Evolutionary conservation across 1,284 basidiomycete genomes (phyloP).

Genomic region (Hemileia vastatrix): DNA sequence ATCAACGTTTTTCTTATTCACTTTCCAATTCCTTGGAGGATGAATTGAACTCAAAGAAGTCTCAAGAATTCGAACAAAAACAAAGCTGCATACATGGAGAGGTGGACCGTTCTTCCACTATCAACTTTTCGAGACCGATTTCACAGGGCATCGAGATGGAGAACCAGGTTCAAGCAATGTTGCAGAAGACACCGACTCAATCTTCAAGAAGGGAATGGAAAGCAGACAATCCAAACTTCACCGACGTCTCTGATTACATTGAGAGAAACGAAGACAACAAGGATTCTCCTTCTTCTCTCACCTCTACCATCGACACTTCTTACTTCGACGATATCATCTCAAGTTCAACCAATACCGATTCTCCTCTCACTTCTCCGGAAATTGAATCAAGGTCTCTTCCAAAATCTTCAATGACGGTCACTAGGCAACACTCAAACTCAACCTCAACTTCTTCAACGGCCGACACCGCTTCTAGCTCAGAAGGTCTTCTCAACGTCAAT

Average conservation of each 20-base stretch:
- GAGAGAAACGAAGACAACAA: neutral
- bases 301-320: neutral
- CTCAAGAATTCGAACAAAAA: neutral
- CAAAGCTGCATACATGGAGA: neutral
- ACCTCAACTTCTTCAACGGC: neutral
- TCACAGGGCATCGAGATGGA: neutral
- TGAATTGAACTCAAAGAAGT: neutral
- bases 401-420: neutral
- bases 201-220: neutral
- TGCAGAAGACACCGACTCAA: neutral
- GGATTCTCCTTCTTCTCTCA: neutral
- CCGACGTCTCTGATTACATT: neutral
- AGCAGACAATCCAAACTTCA: neutral
- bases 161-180: neutral
- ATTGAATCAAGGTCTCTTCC: neutral
- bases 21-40: too few relatives aligned
- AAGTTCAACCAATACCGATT: neutral
- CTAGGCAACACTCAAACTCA: neutral
- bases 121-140: neutral
- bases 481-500: neutral
- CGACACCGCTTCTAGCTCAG: neutral
- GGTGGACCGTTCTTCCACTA: neutral
- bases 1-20: too few relatives aligned
- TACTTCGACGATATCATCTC: neutral
- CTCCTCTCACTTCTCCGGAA: neutral